phyloP scores from a whole-genome alignment of 2,329 filamentous ascomycete species.

The Diaporthe citri region DNA sequence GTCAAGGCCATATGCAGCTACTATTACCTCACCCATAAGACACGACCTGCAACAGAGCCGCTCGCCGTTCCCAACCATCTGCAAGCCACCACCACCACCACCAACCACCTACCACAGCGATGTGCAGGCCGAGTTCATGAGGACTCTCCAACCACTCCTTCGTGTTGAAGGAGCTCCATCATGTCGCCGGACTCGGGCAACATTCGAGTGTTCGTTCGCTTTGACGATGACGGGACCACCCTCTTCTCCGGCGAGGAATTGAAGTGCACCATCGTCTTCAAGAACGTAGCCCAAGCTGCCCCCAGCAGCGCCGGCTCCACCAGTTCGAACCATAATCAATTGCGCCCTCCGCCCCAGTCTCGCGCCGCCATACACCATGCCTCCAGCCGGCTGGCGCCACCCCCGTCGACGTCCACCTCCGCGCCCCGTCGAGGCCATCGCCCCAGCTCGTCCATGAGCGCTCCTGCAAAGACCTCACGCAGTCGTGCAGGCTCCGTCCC shows the following conservation, averaged over 20 bases:
- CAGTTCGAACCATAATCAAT: slow-evolving; percentile 43
- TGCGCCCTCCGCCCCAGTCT: slow-evolving; percentile 44
- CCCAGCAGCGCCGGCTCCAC: slow-evolving; percentile 39
- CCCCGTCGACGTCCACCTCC: slow-evolving; percentile 49
- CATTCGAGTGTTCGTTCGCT: slow-evolving; percentile 95
- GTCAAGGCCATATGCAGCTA: neutral
- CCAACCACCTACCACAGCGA: slow-evolving; percentile 26
- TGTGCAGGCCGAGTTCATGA: slow-evolving; percentile 39
- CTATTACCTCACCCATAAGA: slow-evolving; percentile 21
- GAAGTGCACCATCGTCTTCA: slow-evolving; percentile 96
- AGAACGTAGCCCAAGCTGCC: slow-evolving; percentile 76
- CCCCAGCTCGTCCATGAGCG: slow-evolving; percentile 74
- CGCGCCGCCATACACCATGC: slow-evolving; percentile 48
- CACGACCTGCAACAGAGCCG: neutral
- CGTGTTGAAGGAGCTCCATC: slow-evolving; percentile 51
- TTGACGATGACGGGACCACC: slow-evolving; percentile 81
- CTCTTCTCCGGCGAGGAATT: slow-evolving; percentile 97
- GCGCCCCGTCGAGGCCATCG: slow-evolving; percentile 69
- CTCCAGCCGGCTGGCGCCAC: slow-evolving; percentile 58
- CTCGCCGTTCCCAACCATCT: slow-evolving; percentile 7
- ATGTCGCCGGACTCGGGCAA: slow-evolving; percentile 72
- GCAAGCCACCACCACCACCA: neutral
- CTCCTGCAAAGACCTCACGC: slow-evolving; percentile 57
- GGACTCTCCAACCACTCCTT: slow-evolving; percentile 45
- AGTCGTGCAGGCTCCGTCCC: slow-evolving; percentile 62